A percentile compares a stretch with the other conserved stretches of the same genome.
Evolutionary conservation across 202 grass and related monocot species (phyloP).

Genomic region (Hordeum pubiflorum): DNA sequence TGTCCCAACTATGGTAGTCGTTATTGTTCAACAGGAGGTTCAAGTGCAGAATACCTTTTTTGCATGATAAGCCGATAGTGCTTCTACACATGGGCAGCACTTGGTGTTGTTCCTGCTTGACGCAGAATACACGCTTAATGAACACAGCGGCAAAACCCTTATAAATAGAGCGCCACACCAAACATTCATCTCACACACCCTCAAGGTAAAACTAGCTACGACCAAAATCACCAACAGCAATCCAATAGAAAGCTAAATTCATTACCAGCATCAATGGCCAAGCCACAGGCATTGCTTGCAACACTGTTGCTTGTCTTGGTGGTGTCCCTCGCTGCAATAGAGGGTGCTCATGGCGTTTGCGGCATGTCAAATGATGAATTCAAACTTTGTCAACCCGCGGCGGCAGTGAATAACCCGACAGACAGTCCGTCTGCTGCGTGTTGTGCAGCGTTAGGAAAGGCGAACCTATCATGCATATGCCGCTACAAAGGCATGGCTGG

Average conservation of each 20-base stretch:
- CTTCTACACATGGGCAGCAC: background rate
- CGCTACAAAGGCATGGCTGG: constrained; percentile 28
- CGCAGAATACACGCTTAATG: background rate
- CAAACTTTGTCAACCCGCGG: constrained; percentile 24
- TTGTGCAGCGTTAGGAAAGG: constrained; percentile 20
- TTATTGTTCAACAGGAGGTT: background rate
- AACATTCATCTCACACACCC: background rate
- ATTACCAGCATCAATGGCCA: background rate
- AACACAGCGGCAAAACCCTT: background rate
- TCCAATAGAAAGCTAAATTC: background rate
- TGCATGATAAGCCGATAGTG: background rate
- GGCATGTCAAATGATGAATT: constrained; percentile 31
- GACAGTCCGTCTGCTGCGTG: constrained; percentile 22
- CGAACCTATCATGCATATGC: constrained; percentile 28
- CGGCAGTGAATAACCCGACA: background rate
- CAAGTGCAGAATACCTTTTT: background rate
- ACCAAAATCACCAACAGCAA: background rate
- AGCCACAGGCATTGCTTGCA: background rate
- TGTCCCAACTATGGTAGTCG: background rate
- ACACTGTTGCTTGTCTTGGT: background rate
- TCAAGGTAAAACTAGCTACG: background rate
- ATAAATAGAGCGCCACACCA: background rate
- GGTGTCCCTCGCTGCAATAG: background rate
- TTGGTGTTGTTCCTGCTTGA: background rate
- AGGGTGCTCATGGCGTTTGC: constrained; percentile 17